Conservation (phyloP, 2,329 filamentous ascomycete species). For the Berkeleyomyces rouxiae region DNA sequence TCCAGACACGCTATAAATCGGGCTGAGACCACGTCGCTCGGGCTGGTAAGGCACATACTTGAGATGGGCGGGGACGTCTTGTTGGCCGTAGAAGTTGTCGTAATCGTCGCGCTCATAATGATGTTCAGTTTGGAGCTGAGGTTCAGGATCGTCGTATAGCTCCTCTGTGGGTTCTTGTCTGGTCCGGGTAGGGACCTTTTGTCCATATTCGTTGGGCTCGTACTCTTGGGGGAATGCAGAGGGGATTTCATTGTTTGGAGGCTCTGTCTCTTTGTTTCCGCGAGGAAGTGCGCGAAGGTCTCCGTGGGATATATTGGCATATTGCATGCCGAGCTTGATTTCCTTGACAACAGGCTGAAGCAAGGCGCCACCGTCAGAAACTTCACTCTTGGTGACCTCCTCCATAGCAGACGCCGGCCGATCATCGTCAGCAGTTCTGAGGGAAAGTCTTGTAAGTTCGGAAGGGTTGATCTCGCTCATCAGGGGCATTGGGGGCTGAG, state of each 20-base stretch:
- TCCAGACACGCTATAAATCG: slow-evolving; percentile 83
- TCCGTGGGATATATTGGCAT: slow-evolving; percentile 45
- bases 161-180: slow-evolving; percentile 21
- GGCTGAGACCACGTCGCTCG: slow-evolving; percentile 59
- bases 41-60: slow-evolving; percentile 53
- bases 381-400: slow-evolving; percentile 42
- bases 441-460: slow-evolving; percentile 73
- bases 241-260: slow-evolving; percentile 15
- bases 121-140: slow-evolving; percentile 8
- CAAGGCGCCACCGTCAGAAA: slow-evolving; percentile 38
- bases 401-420: slow-evolving; percentile 52
- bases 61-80: slow-evolving; percentile 46
- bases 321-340: slow-evolving; percentile 41
- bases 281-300: slow-evolving; percentile 39
- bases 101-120: slow-evolving; percentile 10
- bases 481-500: slow-evolving; percentile 64
- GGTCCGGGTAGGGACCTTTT: slow-evolving; percentile 22
- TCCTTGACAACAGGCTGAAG: background rate
- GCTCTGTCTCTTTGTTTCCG: slow-evolving; percentile 18
- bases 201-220: slow-evolving; percentile 30
- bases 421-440: slow-evolving; percentile 67
- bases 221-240: slow-evolving; percentile 29
- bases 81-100: slow-evolving; percentile 36
- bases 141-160: slow-evolving; percentile 27
- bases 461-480: slow-evolving; percentile 75